phyloP scores from a whole-genome alignment of 139 green algal genomes.

The Chlamydomonas asymmetrica region DNA sequence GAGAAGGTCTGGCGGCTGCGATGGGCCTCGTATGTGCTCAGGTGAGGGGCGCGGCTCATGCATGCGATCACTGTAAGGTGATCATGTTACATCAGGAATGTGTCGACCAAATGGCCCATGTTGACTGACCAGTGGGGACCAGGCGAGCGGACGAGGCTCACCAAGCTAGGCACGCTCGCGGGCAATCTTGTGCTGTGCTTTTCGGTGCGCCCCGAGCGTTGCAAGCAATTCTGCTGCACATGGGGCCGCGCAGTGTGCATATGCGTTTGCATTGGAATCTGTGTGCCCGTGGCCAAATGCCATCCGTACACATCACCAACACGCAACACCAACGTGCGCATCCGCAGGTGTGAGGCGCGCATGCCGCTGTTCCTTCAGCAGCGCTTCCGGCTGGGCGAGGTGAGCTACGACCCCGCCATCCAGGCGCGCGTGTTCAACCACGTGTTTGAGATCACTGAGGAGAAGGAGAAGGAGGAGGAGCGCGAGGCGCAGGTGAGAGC shows the following conservation, averaged over 20 bases:
- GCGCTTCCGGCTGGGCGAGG: constrained; percentile 41
- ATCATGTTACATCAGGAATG: neutral
- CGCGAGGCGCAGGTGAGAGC: constrained; percentile 13
- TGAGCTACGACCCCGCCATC: constrained; percentile 31
- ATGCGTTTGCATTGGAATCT: neutral
- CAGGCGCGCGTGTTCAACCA: constrained; percentile 47
- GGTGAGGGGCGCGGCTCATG: neutral
- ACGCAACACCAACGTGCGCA: neutral
- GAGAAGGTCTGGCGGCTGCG: constrained; percentile 40
- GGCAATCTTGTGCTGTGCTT: too few relatives aligned
- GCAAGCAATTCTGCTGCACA: neutral
- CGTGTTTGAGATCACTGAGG: constrained; percentile 56
- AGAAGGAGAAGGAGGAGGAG: constrained; percentile 34
- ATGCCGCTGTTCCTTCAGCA: constrained; percentile 35
- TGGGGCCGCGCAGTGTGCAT: too few relatives aligned
- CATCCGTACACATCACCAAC: too few relatives aligned
- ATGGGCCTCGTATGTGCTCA: constrained; percentile 47
- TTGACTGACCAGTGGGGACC: too few relatives aligned
- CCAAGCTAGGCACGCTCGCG: too few relatives aligned
- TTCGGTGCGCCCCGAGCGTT: neutral
- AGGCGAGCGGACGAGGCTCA: too few relatives aligned
- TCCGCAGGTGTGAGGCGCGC: constrained; percentile 35
- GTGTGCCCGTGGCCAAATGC: neutral
- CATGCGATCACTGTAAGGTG: neutral
- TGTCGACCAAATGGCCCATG: too few relatives aligned